phyloP scores from a whole-genome alignment of 129 eudicot genomes.

The Tagetes patula region DNA sequence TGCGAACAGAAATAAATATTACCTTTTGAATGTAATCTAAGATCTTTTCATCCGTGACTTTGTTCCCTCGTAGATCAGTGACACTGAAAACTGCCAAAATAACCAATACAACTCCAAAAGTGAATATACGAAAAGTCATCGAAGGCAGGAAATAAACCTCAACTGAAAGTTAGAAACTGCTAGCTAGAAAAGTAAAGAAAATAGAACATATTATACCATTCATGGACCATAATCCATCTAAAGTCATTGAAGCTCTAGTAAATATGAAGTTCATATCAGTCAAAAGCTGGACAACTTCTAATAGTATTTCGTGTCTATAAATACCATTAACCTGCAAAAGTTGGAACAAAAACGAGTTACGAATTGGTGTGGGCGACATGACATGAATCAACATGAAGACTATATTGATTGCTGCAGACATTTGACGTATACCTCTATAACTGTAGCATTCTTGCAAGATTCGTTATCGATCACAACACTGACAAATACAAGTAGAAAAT shows the following conservation, averaged over 20 bases:
- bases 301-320: conserved; percentile 85
- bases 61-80: conserved; percentile 91
- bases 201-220: conserved; percentile 54
- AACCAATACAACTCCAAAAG: background rate
- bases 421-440: conserved; percentile 58
- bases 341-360: background rate
- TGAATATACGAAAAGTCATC: too few relatives aligned
- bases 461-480: conserved; percentile 76
- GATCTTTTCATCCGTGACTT: conserved; percentile 73
- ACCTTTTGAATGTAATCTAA: conserved; percentile 88
- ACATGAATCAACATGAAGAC: too few relatives aligned
- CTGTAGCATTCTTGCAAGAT: conserved; percentile 79
- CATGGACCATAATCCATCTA: conserved; percentile 99
- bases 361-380: too few relatives aligned
- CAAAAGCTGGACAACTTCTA: conserved; percentile 91
- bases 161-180: too few relatives aligned
- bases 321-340: conserved; percentile 84
- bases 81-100: conserved; percentile 73
- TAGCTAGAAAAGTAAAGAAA: background rate
- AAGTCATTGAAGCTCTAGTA: conserved; percentile 82
- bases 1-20: background rate
- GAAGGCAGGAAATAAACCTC: too few relatives aligned
- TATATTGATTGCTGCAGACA: background rate
- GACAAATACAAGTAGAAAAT: too few relatives aligned
- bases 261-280: conserved; percentile 87